Percentiles rank a stretch among this genome's conserved stretches.
Evolutionary conservation across 2,329 filamentous ascomycete genomes (phyloP).

Genomic region (Cordyceps fumosorosea): DNA sequence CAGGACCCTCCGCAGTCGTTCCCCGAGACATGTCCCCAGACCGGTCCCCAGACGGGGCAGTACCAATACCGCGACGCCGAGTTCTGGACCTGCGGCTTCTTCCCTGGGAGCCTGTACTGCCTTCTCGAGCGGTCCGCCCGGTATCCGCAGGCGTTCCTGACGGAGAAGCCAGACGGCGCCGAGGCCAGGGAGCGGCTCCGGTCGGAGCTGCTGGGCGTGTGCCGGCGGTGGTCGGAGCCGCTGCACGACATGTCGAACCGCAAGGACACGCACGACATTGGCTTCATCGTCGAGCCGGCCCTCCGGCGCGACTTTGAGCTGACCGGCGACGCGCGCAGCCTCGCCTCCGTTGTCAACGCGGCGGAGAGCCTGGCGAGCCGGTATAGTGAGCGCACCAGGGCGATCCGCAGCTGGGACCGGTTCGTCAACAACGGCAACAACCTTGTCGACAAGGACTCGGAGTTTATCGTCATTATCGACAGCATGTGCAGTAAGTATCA

Average conservation of each 20-base stretch:
- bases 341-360: slow-evolving; percentile 34
- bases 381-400: slow-evolving; percentile 33
- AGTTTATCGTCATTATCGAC: slow-evolving; percentile 36
- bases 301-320: slow-evolving; percentile 41
- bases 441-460: slow-evolving; percentile 22
- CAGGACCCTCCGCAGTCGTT: slow-evolving; percentile 16
- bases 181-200: neutral
- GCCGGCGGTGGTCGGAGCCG: slow-evolving; percentile 26
- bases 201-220: slow-evolving; percentile 19
- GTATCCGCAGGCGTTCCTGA: slow-evolving; percentile 21
- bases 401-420: slow-evolving; percentile 44
- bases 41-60: slow-evolving; percentile 20
- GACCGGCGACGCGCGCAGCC: slow-evolving; percentile 31
- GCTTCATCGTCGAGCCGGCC: slow-evolving; percentile 46
- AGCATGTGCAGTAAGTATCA: slow-evolving; percentile 29
- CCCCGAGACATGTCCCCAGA: slow-evolving; percentile 27
- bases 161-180: neutral
- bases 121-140: slow-evolving; percentile 28
- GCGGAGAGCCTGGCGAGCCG: slow-evolving; percentile 37
- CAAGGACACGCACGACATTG: slow-evolving; percentile 48
- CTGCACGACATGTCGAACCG: slow-evolving; percentile 32
- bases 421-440: slow-evolving; percentile 24
- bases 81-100: slow-evolving; percentile 39
- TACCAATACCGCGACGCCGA: slow-evolving; percentile 26
- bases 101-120: slow-evolving; percentile 30